Evolutionary conservation across 2,329 filamentous ascomycete species (phyloP).

Genomic region (Coccinonectria pachysandricola): DNA sequence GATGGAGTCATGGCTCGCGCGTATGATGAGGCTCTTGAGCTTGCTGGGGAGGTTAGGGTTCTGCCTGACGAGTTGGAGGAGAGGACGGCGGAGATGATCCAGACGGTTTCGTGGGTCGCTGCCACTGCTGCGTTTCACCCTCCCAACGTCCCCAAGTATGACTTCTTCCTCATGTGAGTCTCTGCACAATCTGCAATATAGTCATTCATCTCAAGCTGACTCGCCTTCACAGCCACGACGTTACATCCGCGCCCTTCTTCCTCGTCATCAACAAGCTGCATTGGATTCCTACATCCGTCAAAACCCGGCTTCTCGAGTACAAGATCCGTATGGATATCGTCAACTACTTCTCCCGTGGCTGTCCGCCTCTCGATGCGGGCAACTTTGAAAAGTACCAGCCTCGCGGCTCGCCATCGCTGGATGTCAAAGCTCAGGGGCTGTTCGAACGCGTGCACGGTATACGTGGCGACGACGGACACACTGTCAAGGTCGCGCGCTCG

Average conservation of each 20-base stretch:
- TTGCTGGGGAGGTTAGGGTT: constrained; percentile 50
- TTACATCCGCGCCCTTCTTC: constrained; percentile 67
- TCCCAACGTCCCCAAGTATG: constrained; percentile 59
- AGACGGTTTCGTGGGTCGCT: constrained; percentile 43
- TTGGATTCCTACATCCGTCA: constrained; percentile 51
- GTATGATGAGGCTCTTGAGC: constrained; percentile 48
- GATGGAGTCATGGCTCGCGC: constrained; percentile 59
- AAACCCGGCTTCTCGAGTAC: constrained; percentile 66
- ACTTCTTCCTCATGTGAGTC: constrained; percentile 61
- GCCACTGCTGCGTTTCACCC: constrained; percentile 50
- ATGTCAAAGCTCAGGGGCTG: constrained; percentile 36
- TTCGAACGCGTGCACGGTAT: constrained; percentile 36
- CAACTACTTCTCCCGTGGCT: constrained; percentile 60
- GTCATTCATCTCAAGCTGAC: too few relatives aligned
- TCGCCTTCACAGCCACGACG: constrained; percentile 50
- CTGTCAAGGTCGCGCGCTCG: constrained; percentile 63
- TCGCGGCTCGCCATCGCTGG: constrained; percentile 32
- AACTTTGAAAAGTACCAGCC: constrained; percentile 52
- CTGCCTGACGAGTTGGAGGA: constrained; percentile 45
- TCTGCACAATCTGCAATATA: too few relatives aligned
- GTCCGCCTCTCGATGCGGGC: constrained; percentile 48
- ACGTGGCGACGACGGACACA: constrained; percentile 74
- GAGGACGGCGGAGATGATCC: constrained; percentile 54
- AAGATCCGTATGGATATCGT: constrained; percentile 67
- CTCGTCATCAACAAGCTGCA: constrained; percentile 50